Base-by-base conservation (phyloP, 2,329 filamentous ascomycete species). In the Tympanopsis confertula region DNA sequence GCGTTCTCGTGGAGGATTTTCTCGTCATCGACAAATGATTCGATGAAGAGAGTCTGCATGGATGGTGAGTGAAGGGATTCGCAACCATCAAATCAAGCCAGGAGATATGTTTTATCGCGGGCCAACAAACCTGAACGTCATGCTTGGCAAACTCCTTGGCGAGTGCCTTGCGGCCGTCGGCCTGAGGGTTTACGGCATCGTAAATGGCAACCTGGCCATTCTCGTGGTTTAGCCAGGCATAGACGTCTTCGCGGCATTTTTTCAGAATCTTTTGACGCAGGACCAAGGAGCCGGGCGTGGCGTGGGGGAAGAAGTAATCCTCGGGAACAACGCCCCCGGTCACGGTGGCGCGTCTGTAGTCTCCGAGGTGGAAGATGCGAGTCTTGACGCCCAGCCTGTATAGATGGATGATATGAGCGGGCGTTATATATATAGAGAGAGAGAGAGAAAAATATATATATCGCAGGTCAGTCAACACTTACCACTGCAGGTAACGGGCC, bases 141-240 rank as follows among this genome's bases (percentile, higher is more conserved):
- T 95, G 86, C 62, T 95, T 96, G n/a, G 85, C 82, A 55, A 98
- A 94, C 53, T 98, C 91, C 59, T 94, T 94, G 4, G 87, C 88
- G 14, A 98, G 66, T 10, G 86, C 83, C 39, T 82, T 76, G 35
- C 91, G 78, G 13, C 87, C 88, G 41, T 74, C 78, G 15, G 86
- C 79, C 15, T 91, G 80, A 4, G 89, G 88, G 51, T 98, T 98
- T 14, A 98, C 93, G 19, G 93, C 91, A 59, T 98, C 91, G 56
- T 96, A 98, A 42, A 98, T 96, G 39, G 91, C 91, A 39, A 98
- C 89, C 55, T 98, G 91, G 12, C 91, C 91, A 50, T 96, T 96
- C 53, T 96, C 91, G 48, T 95, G 84, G 51, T 96, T 93, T 33
- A 98, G 66, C 69, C 94, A 98, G 39, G 83, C 81, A 53, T 95